These are phyloP conservation scores for Aspergillus ochraceoroseus DNA, from an alignment of 2,329 filamentous ascomycete species.

Conservation along the genomic window DNA sequence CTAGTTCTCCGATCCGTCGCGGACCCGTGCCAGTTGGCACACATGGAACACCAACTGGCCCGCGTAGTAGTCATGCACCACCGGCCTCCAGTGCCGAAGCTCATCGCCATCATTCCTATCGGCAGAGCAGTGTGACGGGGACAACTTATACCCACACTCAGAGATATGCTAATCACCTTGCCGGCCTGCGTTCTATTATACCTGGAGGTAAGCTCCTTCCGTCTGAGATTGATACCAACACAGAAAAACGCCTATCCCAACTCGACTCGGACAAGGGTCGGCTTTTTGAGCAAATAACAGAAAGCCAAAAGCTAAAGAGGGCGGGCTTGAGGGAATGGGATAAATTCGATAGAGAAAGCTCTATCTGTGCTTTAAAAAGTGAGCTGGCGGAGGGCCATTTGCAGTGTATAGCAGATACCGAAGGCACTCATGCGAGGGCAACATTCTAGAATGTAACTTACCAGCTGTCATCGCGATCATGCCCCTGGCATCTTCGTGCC, in stretches of 20 bases:
- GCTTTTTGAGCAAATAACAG: conserved; percentile 42
- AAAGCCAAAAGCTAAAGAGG: conserved; percentile 44
- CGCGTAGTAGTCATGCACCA: conserved; percentile 32
- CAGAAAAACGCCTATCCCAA: conserved; percentile 44
- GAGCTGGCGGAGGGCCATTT: conserved; percentile 48
- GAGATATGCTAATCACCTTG: conserved; percentile 39
- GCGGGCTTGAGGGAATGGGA: conserved; percentile 46
- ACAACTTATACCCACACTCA: conserved; percentile 38
- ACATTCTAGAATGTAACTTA: conserved; percentile 32
- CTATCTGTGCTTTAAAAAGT: conserved; percentile 45
- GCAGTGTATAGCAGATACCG: conserved; percentile 44
- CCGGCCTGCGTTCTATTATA: conserved; percentile 37
- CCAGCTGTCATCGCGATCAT: too few relatives aligned
- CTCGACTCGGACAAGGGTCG: conserved; percentile 45
- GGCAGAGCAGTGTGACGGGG: conserved; percentile 35
- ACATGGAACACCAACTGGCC: conserved; percentile 37
- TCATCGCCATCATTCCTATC: conserved; percentile 36
- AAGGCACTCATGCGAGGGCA: conserved; percentile 39
- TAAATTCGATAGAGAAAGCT: conserved; percentile 45
- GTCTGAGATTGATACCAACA: conserved; percentile 35
- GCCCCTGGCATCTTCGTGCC: too few relatives aligned
- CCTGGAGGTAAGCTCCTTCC: conserved; percentile 43
- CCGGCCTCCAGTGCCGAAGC: conserved; percentile 25
- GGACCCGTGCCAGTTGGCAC: conserved; percentile 28
- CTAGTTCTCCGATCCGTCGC: conserved; percentile 32